Evolutionary conservation across 2,329 filamentous ascomycete species (phyloP).

Genomic region (Penicillium vulpinum): DNA sequence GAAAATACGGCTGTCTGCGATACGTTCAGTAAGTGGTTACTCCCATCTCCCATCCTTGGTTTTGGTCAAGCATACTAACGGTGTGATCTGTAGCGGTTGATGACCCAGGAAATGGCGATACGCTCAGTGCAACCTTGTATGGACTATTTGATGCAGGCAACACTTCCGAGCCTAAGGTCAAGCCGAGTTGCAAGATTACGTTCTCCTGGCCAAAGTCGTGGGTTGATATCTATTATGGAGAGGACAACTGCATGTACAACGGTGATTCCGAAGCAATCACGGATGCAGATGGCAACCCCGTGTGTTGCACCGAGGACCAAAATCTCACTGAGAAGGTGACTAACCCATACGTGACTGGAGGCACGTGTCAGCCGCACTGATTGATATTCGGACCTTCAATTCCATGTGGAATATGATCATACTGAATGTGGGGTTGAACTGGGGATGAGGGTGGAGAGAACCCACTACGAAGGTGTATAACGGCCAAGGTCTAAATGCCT

Average conservation of each 20-base stretch:
- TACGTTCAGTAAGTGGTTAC: not conserved
- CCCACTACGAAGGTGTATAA: too few species aligned
- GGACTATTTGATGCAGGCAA: not conserved
- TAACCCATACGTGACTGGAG: not conserved
- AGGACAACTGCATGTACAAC: not conserved
- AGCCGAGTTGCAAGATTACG: not conserved
- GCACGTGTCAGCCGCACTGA: not conserved
- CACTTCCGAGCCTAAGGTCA: not conserved
- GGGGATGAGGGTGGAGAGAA: too few species aligned
- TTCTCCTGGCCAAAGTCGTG: not conserved
- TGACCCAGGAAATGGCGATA: not conserved
- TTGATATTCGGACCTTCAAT: not conserved
- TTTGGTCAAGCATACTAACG: not conserved
- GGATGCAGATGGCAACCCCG: not conserved
- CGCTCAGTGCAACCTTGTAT: not conserved
- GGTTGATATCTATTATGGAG: not conserved
- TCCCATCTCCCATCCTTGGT: not conserved
- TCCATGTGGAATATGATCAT: not conserved
- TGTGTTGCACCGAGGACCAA: not conserved
- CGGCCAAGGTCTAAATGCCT: too few species aligned
- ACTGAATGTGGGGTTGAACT: not conserved
- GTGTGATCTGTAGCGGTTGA: not conserved
- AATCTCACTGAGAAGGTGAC: not conserved
- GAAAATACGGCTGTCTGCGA: not conserved
- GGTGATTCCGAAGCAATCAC: not conserved